Percentiles rank a stretch among this genome's conserved stretches.
Evolutionary conservation across 2,329 filamentous ascomycete species (phyloP).

Genomic region (Blastomyces percursus): DNA sequence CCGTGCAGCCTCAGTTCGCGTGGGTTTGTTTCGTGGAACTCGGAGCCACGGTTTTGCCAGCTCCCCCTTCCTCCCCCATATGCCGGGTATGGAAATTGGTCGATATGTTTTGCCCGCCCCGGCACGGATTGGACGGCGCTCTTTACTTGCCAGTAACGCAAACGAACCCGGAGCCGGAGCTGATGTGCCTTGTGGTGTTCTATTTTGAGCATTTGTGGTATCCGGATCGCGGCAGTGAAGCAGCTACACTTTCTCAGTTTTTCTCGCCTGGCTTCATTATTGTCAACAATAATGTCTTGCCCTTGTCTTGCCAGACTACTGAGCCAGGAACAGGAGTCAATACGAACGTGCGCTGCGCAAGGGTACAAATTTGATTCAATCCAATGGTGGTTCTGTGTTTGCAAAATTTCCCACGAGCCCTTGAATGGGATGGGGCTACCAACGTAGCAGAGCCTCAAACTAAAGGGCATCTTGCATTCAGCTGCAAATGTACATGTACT

Average conservation of each 20-base stretch:
- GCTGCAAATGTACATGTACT: neutral
- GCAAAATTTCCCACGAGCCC: neutral
- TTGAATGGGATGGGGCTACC: neutral
- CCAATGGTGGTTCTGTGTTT: neutral
- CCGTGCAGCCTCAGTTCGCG: neutral
- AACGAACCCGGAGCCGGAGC: neutral
- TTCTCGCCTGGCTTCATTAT: neutral
- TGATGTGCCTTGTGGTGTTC: neutral
- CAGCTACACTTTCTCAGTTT: neutral
- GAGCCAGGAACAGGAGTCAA: neutral
- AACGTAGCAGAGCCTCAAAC: constrained; percentile 2
- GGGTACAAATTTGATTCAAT: neutral
- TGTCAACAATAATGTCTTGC: neutral
- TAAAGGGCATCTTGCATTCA: neutral
- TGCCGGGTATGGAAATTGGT: neutral
- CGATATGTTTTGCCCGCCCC: neutral
- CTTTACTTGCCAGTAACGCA: too few species aligned
- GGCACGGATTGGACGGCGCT: too few species aligned
- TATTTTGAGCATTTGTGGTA: neutral
- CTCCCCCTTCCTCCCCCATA: neutral
- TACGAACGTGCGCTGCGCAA: neutral
- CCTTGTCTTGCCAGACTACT: neutral
- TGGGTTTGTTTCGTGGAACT: neutral
- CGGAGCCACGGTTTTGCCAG: neutral
- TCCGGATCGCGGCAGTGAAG: neutral